Base-by-base conservation (phyloP, 202 grass and related monocot genomes). In the Cymbopogon flexuosus region DNA sequence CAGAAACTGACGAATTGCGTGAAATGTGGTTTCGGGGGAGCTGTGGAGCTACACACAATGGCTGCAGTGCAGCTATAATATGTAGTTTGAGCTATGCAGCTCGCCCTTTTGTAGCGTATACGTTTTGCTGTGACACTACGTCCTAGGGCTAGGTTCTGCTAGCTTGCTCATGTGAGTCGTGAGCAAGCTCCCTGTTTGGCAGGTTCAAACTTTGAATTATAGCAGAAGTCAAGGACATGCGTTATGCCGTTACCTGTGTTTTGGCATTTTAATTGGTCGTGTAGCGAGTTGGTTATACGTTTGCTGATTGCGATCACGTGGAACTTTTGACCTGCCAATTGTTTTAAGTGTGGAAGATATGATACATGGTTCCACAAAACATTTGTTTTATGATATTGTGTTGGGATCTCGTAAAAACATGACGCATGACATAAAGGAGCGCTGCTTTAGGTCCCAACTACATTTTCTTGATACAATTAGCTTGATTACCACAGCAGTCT, bases 1-100 rank as follows among this genome's bases (percentile, higher is more conserved):
- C 62, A 73, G 29, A 23, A 10, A 18, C 24, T 12, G 62, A 70
- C 0, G 19, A 24, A 52, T 46, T 83, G 24, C n/a, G 29, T 46
- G 79, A 62, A 79, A 83, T 83, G 84, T 41, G 54, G 35, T 70
- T 83, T 70, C 62, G n/a, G 4, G 4, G 60, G 43, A 59, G 74
- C 30, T 73, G 9, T 29, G 34, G 60, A 81, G 41, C 16, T 23
- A 72, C 5, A 21, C 6, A 73, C 10, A 19, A 2, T 8, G 47
- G 30, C 11, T 8, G 10, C 21, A 59, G 15, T 12, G 30, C 10
- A 10, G 14, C 9, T 42, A 41, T 43, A 71, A 64, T 1, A 52
- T 61, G 66, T 41, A 65, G 15, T 36, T 67, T 63, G 58, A 81
- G 36, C 52, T 29, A 72, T 40, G 47, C 70, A 39, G 27, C 65